A percentile compares a stretch with the other conserved stretches of the same genome.
Conservation (phyloP, 2,329 filamentous ascomycete genomes). For the Juglanconis juglandina region DNA sequence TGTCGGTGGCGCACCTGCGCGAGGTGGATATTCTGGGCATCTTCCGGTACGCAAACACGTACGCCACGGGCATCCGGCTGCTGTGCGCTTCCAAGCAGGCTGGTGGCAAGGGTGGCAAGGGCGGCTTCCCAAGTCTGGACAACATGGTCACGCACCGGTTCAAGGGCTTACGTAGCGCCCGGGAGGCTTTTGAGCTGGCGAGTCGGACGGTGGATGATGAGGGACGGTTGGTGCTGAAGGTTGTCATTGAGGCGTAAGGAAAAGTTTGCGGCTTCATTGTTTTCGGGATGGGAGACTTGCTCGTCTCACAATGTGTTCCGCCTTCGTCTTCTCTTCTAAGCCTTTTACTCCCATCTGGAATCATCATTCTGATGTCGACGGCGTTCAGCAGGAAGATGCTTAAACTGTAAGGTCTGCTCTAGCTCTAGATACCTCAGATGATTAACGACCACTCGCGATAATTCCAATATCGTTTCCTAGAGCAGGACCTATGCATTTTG, state of each 20-base stretch:
- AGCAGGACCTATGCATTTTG: no score
- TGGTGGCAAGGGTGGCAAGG: slow-evolving; percentile 29
- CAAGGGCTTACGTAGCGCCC: slow-evolving; percentile 59
- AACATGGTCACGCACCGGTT: slow-evolving; percentile 73
- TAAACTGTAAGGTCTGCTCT: not conserved
- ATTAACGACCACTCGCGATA: not conserved
- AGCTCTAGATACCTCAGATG: not conserved
- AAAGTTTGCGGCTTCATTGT: not conserved
- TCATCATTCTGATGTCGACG: not conserved
- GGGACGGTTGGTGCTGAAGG: slow-evolving; percentile 69
- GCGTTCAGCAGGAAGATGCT: not conserved
- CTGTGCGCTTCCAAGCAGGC: slow-evolving; percentile 44
- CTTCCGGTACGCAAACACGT: slow-evolving; percentile 75
- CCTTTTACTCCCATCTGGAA: not conserved
- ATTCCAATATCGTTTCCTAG: not conserved
- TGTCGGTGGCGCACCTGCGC: slow-evolving; percentile 68
- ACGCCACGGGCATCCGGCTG: slow-evolving; percentile 65
- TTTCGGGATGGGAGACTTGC: not conserved
- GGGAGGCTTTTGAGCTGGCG: slow-evolving; percentile 67
- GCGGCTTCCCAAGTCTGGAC: slow-evolving; percentile 59
- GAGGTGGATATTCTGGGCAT: slow-evolving; percentile 78
- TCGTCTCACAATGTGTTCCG: not conserved
- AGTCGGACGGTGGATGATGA: slow-evolving; percentile 64
- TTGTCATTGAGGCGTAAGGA: slow-evolving; percentile 56
- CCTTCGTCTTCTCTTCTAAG: no score